Percentiles rank a stretch among this genome's conserved stretches.
These are phyloP conservation scores for Suillus tomentosus DNA, from an alignment of 768 basidiomycete genomes.

Conservation along the genomic window DNA sequence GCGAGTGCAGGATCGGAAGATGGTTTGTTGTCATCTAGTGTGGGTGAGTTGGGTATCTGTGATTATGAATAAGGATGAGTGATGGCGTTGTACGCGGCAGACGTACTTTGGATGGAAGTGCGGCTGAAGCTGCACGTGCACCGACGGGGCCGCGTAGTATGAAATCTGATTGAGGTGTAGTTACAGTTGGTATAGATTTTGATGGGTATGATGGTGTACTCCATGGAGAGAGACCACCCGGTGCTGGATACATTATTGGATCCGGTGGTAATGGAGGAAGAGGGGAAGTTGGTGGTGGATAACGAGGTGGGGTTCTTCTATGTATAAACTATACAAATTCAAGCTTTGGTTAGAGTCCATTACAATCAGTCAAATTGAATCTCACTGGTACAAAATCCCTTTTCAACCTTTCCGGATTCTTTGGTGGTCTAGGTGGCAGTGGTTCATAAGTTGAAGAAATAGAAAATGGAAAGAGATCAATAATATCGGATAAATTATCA, in stretches of 20 bases:
- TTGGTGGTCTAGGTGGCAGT: not conserved
- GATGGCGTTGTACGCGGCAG: too few relatives aligned
- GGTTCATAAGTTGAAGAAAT: not conserved
- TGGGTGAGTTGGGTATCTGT: not conserved
- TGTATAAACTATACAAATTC: not conserved
- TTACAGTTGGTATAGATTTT: not conserved
- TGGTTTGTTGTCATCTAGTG: too few relatives aligned
- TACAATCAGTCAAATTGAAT: not conserved
- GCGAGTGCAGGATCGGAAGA: conserved; percentile 7
- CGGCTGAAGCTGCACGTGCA: not conserved
- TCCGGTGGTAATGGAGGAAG: conserved; percentile 2
- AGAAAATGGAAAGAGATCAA: not conserved
- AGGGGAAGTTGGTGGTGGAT: conserved; percentile 1
- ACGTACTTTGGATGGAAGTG: not conserved
- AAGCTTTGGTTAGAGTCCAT: too few relatives aligned
- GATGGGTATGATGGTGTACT: not conserved
- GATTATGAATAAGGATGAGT: not conserved
- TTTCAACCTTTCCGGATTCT: not conserved
- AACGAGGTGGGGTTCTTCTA: not conserved
- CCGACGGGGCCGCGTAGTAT: not conserved
- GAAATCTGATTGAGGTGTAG: not conserved
- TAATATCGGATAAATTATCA: not conserved
- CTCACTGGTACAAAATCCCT: not conserved
- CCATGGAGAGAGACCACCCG: conserved; percentile 3
- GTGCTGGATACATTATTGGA: not conserved